Evolutionary conservation across 2,329 filamentous ascomycete species (phyloP), one percentile per base, ranked within the genome.

Genomic region (Acrocalymma vagum): DNA sequence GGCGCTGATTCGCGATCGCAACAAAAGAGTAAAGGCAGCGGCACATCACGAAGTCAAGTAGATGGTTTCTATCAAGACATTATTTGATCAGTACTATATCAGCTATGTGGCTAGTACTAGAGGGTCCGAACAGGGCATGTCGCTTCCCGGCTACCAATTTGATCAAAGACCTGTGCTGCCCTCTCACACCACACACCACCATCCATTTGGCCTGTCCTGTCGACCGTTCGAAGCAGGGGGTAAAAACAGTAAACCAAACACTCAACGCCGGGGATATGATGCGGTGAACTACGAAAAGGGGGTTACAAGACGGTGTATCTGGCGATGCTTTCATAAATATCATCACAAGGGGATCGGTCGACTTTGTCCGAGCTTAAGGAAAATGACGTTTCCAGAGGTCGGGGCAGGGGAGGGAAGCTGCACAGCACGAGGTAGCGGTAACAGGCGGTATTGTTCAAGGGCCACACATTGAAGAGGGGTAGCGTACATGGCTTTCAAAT

Each of bases 241-340:
- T 37, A 42, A 39, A 45, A 55, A 48, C 35, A 50, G 37, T 29
- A 56, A 48, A 45, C 54, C 55, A 61, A 62, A 62, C 53, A 63
- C 56, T 43, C 53, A 67, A 69, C 67, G 63, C 67, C 67, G 51
- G 65, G 65, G 63, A 68, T 69, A 70, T 70, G 67, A 70, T 70
- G 67, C 65, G 65, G 63, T 49, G 65, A 55, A 43, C 51, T 45
- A 53, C 47, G 55, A 55, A 52, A 43, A 45, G 53, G 63, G 58
- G 62, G 63, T 63, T 69, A 71, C 67, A 70, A 63, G 66, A 71
- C 66, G 67, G 66, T 70, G 67, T 65, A 71, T 71, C 65, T 59
- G 66, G 53, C 53, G 51, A 69, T 66, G 65, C 58, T 67, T 38
- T 62, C 59, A 59, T 67, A 56, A 45, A 53, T 60, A 56, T 65